phyloP scores from a whole-genome alignment of 768 basidiomycete genomes.

The Termitomyces sp. region DNA sequence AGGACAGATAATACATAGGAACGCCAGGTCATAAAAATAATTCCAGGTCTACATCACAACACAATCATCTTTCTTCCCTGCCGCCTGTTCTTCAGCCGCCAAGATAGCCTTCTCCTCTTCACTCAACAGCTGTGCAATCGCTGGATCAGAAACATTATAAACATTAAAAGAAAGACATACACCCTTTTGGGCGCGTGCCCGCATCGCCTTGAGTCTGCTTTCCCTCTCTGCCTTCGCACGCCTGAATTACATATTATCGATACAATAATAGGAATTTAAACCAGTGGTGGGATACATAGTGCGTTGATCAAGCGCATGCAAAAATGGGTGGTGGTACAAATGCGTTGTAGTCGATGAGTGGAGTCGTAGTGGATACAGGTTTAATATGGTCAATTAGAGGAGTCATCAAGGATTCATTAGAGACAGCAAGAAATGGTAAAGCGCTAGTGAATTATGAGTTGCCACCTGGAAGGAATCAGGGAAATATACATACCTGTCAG shows the following conservation, averaged over 20 bases:
- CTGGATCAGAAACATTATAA: background rate
- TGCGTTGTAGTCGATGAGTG: conserved; percentile 40
- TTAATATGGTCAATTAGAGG: conserved; percentile 14
- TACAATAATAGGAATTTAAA: background rate
- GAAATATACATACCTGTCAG: conserved; percentile 61
- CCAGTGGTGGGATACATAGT: conserved; percentile 19
- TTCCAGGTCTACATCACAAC: conserved; percentile 44
- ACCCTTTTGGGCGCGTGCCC: conserved; percentile 72
- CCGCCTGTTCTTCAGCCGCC: conserved; percentile 47
- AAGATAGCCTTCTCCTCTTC: conserved; percentile 63
- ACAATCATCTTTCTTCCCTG: conserved; percentile 49
- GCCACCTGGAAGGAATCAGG: conserved; percentile 33
- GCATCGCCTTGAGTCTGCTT: conserved; percentile 67
- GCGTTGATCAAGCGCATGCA: conserved; percentile 50
- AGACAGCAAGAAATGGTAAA: conserved; percentile 25
- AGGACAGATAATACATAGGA: background rate
- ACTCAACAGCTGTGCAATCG: conserved; percentile 42
- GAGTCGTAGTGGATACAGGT: conserved; percentile 32
- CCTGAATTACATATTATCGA: conserved; percentile 30
- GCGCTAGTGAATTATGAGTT: conserved; percentile 67
- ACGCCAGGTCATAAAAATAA: background rate
- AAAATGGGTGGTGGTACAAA: conserved; percentile 70
- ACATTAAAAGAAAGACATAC: conserved; percentile 34
- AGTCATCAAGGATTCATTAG: conserved; percentile 7
- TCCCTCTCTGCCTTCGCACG: conserved; percentile 74